phyloP scores from a whole-genome alignment of 169 alveolate genomes.

The Plasmodium gallinaceum region DNA sequence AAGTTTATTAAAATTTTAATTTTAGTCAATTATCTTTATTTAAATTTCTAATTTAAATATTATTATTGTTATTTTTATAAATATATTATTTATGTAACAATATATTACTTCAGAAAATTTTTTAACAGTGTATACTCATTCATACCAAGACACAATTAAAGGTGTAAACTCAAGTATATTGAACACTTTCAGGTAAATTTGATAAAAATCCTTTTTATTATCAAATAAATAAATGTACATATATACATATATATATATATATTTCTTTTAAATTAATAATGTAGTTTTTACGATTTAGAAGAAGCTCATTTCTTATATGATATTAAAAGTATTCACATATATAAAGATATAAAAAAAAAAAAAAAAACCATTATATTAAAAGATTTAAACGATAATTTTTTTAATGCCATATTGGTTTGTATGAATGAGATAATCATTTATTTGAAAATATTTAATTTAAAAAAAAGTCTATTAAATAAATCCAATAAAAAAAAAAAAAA shows the following conservation, averaged over 20 bases:
- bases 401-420: slow-evolving; percentile 65
- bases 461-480: slow-evolving; percentile 12
- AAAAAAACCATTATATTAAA: slow-evolving; percentile 24
- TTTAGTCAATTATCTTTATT: not conserved
- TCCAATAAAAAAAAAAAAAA: slow-evolving; percentile 6
- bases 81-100: not conserved
- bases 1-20: not conserved
- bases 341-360: slow-evolving; percentile 17
- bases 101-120: slow-evolving; percentile 24
- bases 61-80: not conserved
- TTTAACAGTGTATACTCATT: slow-evolving; percentile 62
- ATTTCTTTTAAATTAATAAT: not conserved
- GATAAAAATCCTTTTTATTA: slow-evolving; percentile 6
- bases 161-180: slow-evolving; percentile 63
- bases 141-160: slow-evolving; percentile 60
- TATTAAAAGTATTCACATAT: slow-evolving; percentile 48
- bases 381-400: slow-evolving; percentile 58
- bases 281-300: slow-evolving; percentile 51
- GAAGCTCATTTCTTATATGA: slow-evolving; percentile 49
- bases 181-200: slow-evolving; percentile 45
- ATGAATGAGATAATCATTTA: slow-evolving; percentile 58
- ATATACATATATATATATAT: slow-evolving; percentile 7
- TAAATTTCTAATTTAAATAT: not conserved
- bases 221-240: not conserved
- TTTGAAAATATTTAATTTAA: slow-evolving; percentile 20